Evolutionary conservation across 1,284 basidiomycete genomes (phyloP).

Genomic region (Fistulina hepatica): DNA sequence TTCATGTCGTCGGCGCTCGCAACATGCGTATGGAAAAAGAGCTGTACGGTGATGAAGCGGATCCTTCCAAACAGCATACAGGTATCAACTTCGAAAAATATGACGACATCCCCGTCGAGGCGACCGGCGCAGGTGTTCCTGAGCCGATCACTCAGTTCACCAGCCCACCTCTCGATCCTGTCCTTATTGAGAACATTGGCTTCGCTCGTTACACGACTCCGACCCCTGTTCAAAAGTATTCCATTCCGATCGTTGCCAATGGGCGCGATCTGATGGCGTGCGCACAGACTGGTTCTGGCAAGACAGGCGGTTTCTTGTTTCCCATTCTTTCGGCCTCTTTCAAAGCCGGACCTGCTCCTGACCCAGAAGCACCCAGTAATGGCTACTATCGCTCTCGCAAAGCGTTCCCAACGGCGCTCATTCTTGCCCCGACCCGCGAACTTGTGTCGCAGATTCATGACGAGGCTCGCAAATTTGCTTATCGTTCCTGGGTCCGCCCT

Average conservation of each 20-base stretch:
- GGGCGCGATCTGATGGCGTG: conserved; percentile 97
- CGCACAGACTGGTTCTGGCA: conserved; percentile 97
- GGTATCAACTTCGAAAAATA: conserved; percentile 99
- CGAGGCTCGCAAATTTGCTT: conserved; percentile 98
- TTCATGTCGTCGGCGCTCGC: conserved; percentile 71
- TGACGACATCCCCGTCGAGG: conserved; percentile 98
- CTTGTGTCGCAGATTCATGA: conserved; percentile 99
- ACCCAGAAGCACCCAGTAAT: conserved; percentile 42
- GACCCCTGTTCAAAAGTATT: conserved; percentile 99
- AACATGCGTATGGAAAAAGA: conserved; percentile 91
- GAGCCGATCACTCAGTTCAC: conserved; percentile 88
- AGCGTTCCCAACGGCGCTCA: conserved; percentile 91
- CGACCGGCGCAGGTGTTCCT: conserved; percentile 90
- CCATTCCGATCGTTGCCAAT: conserved; percentile 92
- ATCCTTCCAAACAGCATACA: conserved; percentile 80
- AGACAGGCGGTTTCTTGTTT: conserved; percentile 99
- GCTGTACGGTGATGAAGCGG: conserved; percentile 84
- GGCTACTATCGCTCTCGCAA: conserved; percentile 70
- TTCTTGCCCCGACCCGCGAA: conserved; percentile 96
- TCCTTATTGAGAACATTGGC: conserved; percentile 91
- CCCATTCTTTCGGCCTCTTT: conserved; percentile 97
- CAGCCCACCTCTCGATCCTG: conserved; percentile 82
- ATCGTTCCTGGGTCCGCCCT: conserved; percentile 98
- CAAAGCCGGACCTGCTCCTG: conserved; percentile 66
- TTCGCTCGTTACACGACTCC: conserved; percentile 90